These are phyloP conservation scores for Boletus pseudopeckii DNA, from an alignment of 768 basidiomycete genomes.

Conservation along the genomic window DNA sequence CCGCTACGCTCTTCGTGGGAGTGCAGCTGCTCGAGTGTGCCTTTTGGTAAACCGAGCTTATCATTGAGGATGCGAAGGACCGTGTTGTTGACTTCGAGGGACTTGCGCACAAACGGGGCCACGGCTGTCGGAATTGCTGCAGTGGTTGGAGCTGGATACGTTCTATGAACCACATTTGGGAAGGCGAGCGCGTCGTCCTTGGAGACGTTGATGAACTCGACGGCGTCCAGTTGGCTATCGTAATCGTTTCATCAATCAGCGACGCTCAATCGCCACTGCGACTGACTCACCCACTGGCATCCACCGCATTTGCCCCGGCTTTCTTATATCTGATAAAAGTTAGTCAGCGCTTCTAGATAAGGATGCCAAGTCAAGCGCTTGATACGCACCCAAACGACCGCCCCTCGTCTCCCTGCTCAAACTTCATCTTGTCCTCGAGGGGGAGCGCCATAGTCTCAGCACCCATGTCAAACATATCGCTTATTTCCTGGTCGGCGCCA, in stretches of 20 bases:
- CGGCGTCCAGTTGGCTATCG: conserved; percentile 39
- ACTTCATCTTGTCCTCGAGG: conserved; percentile 41
- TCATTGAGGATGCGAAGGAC: conserved; percentile 57
- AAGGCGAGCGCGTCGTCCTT: conserved; percentile 68
- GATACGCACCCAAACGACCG: conserved; percentile 39
- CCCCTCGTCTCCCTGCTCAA: conserved; percentile 41
- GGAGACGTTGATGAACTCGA: conserved; percentile 64
- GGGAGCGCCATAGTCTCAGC: conserved; percentile 39
- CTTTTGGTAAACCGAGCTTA: conserved; percentile 49
- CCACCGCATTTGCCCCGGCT: conserved; percentile 57
- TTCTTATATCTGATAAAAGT: conserved; percentile 52
- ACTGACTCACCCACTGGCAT: conserved; percentile 45
- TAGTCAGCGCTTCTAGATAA: not conserved
- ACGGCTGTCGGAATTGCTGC: conserved; percentile 48
- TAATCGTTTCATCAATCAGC: not conserved
- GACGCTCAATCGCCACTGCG: not conserved
- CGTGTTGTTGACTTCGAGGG: conserved; percentile 51
- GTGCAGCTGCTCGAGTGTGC: conserved; percentile 45
- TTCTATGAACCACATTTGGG: conserved; percentile 49
- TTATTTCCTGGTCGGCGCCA: conserved; percentile 34
- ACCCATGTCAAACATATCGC: conserved; percentile 43
- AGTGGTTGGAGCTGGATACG: conserved; percentile 54
- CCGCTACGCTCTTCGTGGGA: conserved; percentile 45
- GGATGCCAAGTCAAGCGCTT: not conserved
- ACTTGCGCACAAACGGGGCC: conserved; percentile 55